These are phyloP conservation scores for Amborella trichopoda DNA, from an alignment of 164 flowering plant genomes.

Conservation along the genomic window DNA sequence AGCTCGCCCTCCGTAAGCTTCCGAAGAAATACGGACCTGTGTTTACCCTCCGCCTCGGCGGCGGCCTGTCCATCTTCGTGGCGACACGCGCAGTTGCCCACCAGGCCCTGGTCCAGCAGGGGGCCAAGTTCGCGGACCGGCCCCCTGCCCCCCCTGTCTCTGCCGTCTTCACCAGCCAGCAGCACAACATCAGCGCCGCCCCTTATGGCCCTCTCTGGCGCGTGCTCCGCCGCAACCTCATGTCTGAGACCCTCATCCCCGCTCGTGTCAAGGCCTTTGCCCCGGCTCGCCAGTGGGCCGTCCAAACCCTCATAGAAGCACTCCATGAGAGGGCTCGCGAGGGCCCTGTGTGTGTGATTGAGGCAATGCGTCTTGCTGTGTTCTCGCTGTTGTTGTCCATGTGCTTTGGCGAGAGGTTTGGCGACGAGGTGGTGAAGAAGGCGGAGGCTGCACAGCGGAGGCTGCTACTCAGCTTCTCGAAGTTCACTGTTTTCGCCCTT, in stretches of 20 bases:
- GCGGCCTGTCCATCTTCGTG: conserved; percentile 20
- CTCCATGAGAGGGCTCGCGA: neutral
- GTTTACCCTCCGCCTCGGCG: conserved; percentile 21
- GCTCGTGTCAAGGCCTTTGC: conserved; percentile 17
- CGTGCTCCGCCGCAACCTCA: conserved; percentile 27
- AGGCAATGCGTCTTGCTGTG: conserved; percentile 6
- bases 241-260: conserved; percentile 20
- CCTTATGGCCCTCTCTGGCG: conserved; percentile 36
- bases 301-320: neutral
- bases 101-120: conserved; percentile 29
- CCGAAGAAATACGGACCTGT: conserved; percentile 28
- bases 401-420: conserved; percentile 28
- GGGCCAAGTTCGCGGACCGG: conserved; percentile 31
- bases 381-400: conserved; percentile 19
- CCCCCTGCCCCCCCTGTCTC: conserved; percentile 10
- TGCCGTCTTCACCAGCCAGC: conserved; percentile 11
- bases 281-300: conserved; percentile 20
- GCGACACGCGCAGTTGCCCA: conserved; percentile 19
- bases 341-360: neutral
- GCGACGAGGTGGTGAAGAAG: conserved; percentile 12
- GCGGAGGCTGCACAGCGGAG: conserved; percentile 8
- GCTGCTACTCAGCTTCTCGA: neutral
- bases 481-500: conserved; percentile 9
- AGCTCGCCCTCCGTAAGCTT: conserved; percentile 11
- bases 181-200: conserved; percentile 18